Conservation (phyloP, 2,329 filamentous ascomycete species). For the Fusarium citri region DNA sequence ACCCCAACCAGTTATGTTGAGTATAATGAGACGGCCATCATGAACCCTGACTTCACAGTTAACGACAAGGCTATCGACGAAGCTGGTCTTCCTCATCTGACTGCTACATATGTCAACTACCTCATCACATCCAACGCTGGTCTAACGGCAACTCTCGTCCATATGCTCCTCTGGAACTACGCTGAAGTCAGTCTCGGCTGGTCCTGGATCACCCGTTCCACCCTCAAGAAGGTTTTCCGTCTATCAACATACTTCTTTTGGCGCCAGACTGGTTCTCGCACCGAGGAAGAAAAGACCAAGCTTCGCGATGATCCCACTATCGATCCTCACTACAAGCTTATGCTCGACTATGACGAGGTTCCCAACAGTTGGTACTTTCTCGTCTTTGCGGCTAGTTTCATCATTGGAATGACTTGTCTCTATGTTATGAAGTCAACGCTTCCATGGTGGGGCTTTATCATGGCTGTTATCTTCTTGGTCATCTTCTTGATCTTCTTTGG, state of each 20-base stretch:
- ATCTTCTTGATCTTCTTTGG: conserved; percentile 56
- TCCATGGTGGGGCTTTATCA: conserved; percentile 56
- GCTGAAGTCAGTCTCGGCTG: conserved; percentile 39
- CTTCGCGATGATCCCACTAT: conserved; percentile 21
- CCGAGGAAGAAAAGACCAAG: conserved; percentile 27
- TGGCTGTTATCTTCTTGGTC: conserved; percentile 51
- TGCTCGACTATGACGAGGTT: conserved; percentile 29
- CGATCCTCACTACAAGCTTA: conserved; percentile 34
- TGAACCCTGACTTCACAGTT: conserved; percentile 40
- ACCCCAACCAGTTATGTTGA: conserved; percentile 6
- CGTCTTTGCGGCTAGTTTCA: not conserved
- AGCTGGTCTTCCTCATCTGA: conserved; percentile 17
- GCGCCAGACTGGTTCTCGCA: not conserved
- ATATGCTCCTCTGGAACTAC: conserved; percentile 42
- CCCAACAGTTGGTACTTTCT: conserved; percentile 28
- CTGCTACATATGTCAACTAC: conserved; percentile 30
- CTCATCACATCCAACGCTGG: conserved; percentile 29
- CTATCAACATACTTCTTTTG: conserved; percentile 23
- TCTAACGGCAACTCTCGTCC: conserved; percentile 21
- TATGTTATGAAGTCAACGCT: conserved; percentile 47
- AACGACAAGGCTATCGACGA: conserved; percentile 4
- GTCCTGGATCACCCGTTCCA: conserved; percentile 14
- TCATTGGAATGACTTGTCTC: conserved; percentile 7
- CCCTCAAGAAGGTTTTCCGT: not conserved
- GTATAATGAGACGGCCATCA: conserved; percentile 24